Conservation (phyloP, 2,329 filamentous ascomycete species). For the Exophiala viscosa region DNA sequence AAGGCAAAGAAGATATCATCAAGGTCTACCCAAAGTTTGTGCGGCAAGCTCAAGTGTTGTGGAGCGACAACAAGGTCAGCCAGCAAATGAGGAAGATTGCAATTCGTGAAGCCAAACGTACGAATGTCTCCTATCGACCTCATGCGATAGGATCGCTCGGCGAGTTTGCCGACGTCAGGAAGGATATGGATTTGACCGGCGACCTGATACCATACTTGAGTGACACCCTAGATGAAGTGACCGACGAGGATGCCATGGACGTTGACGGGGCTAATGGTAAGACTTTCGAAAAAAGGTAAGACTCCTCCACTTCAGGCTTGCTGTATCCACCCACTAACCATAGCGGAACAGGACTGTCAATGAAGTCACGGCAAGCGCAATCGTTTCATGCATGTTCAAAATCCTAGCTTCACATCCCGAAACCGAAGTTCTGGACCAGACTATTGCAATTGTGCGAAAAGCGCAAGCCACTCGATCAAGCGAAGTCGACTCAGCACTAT, state of each 20-base stretch:
- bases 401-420: constrained; percentile 16
- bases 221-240: constrained; percentile 58
- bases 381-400: constrained; percentile 26
- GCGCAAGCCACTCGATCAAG: constrained; percentile 12
- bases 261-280: constrained; percentile 48
- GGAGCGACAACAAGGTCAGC: constrained; percentile 55
- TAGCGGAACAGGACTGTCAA: constrained; percentile 6
- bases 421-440: constrained; percentile 19
- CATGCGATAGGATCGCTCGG: constrained; percentile 71
- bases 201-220: constrained; percentile 53
- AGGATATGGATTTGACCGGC: constrained; percentile 66
- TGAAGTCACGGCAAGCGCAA: constrained; percentile 18
- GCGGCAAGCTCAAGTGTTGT: constrained; percentile 58
- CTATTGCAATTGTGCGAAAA: constrained; percentile 17
- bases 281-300: constrained; percentile 17
- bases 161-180: constrained; percentile 63
- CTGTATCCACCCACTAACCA: constrained; percentile 12
- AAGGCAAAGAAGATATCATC: constrained; percentile 82
- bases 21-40: constrained; percentile 76
- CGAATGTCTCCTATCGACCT: constrained; percentile 78
- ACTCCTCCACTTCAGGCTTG: constrained; percentile 6
- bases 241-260: constrained; percentile 60
- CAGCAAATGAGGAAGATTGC: constrained; percentile 71
- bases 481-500: constrained; percentile 18
- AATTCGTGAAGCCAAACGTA: constrained; percentile 83